Base-by-base conservation (phyloP, 2,329 filamentous ascomycete species). In the Fusarium verrucosum region DNA sequence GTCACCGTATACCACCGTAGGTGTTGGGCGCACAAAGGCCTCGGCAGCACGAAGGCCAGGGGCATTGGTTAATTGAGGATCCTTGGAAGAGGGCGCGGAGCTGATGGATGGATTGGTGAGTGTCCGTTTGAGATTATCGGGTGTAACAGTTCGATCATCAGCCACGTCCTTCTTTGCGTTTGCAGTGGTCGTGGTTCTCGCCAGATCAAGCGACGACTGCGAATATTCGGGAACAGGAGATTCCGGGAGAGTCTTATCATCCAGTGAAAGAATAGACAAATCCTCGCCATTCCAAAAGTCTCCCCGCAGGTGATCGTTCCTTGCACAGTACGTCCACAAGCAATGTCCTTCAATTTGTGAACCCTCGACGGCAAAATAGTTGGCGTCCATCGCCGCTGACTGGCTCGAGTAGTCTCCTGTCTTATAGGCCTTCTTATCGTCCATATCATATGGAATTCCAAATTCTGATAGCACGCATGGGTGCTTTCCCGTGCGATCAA, bases 241-340 rank as follows among this genome's bases (percentile, higher is more conserved):
- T 35, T 81, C 72, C 3, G 85, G 83, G 35, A 89, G 74, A 16
- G 82, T 78, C 51, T 87, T 89, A 76, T 99, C 96, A 73, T 99
- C 94, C 7, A 87, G 70, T 0, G 92, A 97, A 74, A 88, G 90
- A 51, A 99, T 95, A 7, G 94, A 97, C 30, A 99, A 79, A 75
- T 99, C 95, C 76, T 99, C 95, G 42, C 95, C 95, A 69, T 99
- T 99, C 95, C 95, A 99, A 66, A 92, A 88, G 72, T 99, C 95
- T 51, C 95, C 95, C 79, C 92, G 89, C 72, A 89, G 83, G 74
- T 99, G 95, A 62, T 90, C 89, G 74, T 98, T 99, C 84, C 85
- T 85, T 19, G 87, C 85, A 62, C 87, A 88, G 76, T 99, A 99
- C 3, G 92, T 82, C 95, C 95, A 99, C 41, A 97, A 77, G 0